Percentiles rank a stretch among this genome's conserved stretches.
These are phyloP conservation scores for Dendrobium chrysotoxum DNA, from an alignment of 106 monocot species.

Conservation along the genomic window DNA sequence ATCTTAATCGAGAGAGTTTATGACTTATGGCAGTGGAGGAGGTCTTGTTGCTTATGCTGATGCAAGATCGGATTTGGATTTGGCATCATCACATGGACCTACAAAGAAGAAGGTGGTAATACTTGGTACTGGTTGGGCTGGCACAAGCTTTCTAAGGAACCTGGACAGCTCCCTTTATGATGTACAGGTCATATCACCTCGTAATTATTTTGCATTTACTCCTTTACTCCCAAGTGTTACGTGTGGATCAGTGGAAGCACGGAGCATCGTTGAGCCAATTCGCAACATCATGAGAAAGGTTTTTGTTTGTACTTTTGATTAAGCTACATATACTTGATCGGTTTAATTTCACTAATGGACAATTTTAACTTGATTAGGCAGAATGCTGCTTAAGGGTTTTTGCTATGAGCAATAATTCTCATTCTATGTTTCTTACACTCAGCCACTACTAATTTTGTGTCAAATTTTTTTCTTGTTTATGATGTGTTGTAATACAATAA, in stretches of 20 bases:
- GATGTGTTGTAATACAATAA: too few relatives aligned
- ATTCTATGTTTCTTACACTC: too few relatives aligned
- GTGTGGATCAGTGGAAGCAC: conserved; percentile 67
- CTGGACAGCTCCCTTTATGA: conserved; percentile 58
- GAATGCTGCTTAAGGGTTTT: background rate
- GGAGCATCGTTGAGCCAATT: conserved; percentile 67
- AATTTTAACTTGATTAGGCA: background rate
- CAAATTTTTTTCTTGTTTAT: too few relatives aligned
- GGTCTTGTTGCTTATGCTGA: conserved; percentile 74
- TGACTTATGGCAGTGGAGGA: conserved; percentile 46
- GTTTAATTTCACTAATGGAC: background rate
- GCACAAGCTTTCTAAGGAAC: conserved; percentile 58
- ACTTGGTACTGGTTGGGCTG: conserved; percentile 85
- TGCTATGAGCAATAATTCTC: background rate
- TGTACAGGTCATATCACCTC: conserved; percentile 66
- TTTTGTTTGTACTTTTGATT: background rate
- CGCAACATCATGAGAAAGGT: conserved; percentile 66
- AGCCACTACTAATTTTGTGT: too few relatives aligned
- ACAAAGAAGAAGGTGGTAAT: conserved; percentile 63
- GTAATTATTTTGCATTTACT: conserved; percentile 80
- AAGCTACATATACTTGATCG: background rate
- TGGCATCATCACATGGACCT: conserved; percentile 18
- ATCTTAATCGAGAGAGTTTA: background rate
- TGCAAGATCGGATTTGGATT: conserved; percentile 23
- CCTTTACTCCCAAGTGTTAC: conserved; percentile 80